Percentiles rank a stretch among this genome's conserved stretches.
Evolutionary conservation across 2,329 filamentous ascomycete species (phyloP).

Genomic region (Teratosphaeria zuluensis): DNA sequence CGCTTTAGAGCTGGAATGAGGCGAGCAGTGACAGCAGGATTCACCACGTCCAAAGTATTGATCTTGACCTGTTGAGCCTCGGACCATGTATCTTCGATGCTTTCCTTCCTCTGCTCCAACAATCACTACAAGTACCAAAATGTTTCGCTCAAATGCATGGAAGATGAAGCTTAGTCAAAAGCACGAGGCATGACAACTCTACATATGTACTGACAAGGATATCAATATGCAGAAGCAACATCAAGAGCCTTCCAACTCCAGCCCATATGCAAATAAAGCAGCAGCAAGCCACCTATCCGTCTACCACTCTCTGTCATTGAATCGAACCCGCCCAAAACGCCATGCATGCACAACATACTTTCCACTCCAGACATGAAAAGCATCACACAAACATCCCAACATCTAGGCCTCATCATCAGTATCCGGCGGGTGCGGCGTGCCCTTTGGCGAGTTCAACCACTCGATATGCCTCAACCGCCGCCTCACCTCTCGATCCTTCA

Average conservation of each 20-base stretch:
- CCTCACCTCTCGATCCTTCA: constrained; percentile 86
- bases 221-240: background rate
- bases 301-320: background rate
- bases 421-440: constrained; percentile 65
- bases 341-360: background rate
- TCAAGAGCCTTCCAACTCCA: background rate
- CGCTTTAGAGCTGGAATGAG: too few relatives aligned
- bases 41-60: too few relatives aligned
- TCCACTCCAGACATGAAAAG: background rate
- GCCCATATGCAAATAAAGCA: background rate
- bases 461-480: constrained; percentile 74
- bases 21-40: too few relatives aligned
- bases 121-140: too few relatives aligned
- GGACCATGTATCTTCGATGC: too few relatives aligned
- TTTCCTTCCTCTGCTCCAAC: too few relatives aligned
- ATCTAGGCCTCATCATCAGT: constrained; percentile 57
- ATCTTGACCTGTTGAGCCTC: too few relatives aligned
- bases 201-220: background rate
- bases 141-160: too few relatives aligned
- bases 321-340: background rate
- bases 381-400: background rate
- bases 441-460: constrained; percentile 62
- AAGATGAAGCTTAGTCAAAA: too few relatives aligned
- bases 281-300: background rate
- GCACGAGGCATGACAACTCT: background rate